Evolutionary conservation across 345 rosid genomes (phyloP).

Genomic region (Angophora floribunda): DNA sequence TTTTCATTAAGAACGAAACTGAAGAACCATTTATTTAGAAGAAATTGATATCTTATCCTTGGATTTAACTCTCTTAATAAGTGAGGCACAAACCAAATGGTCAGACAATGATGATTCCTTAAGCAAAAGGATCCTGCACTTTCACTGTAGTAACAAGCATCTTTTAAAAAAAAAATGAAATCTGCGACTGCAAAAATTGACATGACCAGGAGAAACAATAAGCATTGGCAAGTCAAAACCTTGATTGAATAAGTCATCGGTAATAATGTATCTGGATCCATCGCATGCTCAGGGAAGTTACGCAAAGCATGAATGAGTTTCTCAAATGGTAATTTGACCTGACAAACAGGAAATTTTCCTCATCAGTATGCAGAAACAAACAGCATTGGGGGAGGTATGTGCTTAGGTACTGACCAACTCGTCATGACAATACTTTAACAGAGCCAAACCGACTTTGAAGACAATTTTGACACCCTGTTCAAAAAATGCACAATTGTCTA

Average conservation of each 20-base stretch:
- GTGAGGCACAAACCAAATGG: not conserved
- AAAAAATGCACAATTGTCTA: not conserved
- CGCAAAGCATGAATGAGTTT: slow-evolving; percentile 87
- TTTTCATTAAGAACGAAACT: not conserved
- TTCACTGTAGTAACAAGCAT: too few species aligned
- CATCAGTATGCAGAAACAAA: not conserved
- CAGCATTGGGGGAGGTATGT: not conserved
- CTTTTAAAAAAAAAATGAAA: not conserved
- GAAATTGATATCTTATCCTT: not conserved
- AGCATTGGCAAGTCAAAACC: slow-evolving; percentile 29
- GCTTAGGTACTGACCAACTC: slow-evolving; percentile 49
- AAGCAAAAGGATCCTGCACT: not conserved
- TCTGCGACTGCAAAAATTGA: not conserved
- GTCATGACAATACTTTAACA: slow-evolving; percentile 80
- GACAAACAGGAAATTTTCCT: not conserved
- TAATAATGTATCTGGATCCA: slow-evolving; percentile 81
- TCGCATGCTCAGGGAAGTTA: slow-evolving; percentile 84
- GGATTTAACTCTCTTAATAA: not conserved
- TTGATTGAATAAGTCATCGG: slow-evolving; percentile 91
- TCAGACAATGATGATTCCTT: not conserved
- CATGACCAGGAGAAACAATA: not conserved
- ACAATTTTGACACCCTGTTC: slow-evolving; percentile 90
- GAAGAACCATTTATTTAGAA: not conserved
- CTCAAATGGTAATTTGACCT: slow-evolving; percentile 84
- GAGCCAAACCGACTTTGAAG: slow-evolving; percentile 91